phyloP scores from a whole-genome alignment of 164 flowering plant species.

The Stephania yunnanensis region DNA sequence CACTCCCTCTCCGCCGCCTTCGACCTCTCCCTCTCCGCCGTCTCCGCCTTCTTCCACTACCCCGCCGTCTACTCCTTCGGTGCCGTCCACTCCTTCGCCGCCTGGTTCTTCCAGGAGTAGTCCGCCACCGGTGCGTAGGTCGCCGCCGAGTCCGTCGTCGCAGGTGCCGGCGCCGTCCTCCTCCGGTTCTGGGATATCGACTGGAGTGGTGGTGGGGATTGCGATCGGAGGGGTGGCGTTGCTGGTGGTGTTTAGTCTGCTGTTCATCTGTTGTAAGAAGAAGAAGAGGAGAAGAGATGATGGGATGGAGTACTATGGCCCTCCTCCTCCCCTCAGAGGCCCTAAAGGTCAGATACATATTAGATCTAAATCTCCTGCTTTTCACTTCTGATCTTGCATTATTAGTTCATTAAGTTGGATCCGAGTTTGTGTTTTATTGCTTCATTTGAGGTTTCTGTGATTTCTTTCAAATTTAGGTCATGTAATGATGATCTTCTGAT shows the following conservation, averaged over 20 bases:
- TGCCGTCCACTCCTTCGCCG: conserved; percentile 17
- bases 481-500: neutral
- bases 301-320: conserved; percentile 30
- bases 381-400: neutral
- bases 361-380: neutral
- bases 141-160: conserved; percentile 26
- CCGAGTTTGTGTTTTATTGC: neutral
- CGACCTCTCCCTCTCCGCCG: conserved; percentile 18
- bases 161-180: neutral
- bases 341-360: conserved; percentile 34
- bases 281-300: conserved; percentile 49
- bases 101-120: conserved; percentile 7
- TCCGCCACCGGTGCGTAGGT: conserved; percentile 22
- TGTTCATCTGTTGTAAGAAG: conserved; percentile 47
- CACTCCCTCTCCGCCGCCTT: neutral
- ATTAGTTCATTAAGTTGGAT: neutral
- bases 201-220: conserved; percentile 52
- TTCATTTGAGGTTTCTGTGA: too few species aligned
- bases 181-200: conserved; percentile 20
- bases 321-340: conserved; percentile 30
- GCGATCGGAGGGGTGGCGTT: conserved; percentile 52
- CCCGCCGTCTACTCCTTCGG: conserved; percentile 29
- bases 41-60: conserved; percentile 14
- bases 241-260: conserved; percentile 31
- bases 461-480: too few species aligned